A percentile compares a stretch with the other conserved stretches of the same genome.
Conservation (phyloP, 768 basidiomycete species). For the Lactarius hatsudake region DNA sequence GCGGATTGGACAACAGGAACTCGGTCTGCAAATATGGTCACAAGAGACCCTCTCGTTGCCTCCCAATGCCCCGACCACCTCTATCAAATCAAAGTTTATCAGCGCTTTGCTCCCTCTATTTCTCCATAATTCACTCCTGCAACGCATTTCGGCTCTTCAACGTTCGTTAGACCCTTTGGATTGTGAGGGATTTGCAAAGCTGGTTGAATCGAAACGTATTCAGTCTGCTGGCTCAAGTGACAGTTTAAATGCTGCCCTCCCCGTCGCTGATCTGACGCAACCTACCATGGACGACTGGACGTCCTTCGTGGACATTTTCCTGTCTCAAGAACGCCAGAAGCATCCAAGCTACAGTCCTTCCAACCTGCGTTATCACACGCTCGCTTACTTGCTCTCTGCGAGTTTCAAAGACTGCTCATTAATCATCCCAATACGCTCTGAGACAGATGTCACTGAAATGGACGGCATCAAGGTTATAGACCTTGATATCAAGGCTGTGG, state of each 20-base stretch:
- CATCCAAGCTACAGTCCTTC: conserved; percentile 40
- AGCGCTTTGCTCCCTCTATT: conserved; percentile 48
- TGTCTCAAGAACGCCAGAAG: conserved; percentile 37
- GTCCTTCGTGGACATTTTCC: conserved; percentile 57
- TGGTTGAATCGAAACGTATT: background rate
- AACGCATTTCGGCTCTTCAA: conserved; percentile 18
- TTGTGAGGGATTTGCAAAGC: conserved; percentile 23
- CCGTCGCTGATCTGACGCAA: conserved; percentile 34
- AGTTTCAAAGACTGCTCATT: conserved; percentile 97
- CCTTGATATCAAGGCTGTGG: conserved; percentile 75
- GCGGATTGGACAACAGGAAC: conserved; percentile 12
- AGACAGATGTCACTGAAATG: conserved; percentile 32
- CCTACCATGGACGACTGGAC: conserved; percentile 65
- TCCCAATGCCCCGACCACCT: conserved; percentile 1
- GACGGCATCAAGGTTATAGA: conserved; percentile 73
- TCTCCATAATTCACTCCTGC: conserved; percentile 37
- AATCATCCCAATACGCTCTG: conserved; percentile 43
- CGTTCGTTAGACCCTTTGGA: conserved; percentile 22
- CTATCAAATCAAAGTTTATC: conserved; percentile 51
- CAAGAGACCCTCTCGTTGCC: conserved; percentile 11
- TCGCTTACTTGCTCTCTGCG: conserved; percentile 83
- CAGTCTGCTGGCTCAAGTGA: background rate
- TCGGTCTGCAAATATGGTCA: conserved; percentile 17
- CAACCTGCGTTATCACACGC: conserved; percentile 57
- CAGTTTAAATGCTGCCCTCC: background rate